Conservation (phyloP, 2,329 filamentous ascomycete genomes). For the Zalaria sp. region DNA sequence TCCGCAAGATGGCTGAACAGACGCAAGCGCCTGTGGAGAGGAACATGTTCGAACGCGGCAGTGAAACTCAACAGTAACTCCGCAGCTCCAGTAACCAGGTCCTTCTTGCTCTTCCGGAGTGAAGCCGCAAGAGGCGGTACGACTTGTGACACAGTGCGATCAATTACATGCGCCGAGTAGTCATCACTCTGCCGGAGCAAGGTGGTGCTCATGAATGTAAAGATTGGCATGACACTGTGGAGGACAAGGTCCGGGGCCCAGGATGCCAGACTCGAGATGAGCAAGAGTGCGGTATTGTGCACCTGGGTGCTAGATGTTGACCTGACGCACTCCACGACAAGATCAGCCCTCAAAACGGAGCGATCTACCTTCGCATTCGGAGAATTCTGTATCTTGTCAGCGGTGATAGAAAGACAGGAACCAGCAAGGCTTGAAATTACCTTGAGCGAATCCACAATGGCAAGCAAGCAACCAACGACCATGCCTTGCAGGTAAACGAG, state of each 20-base stretch:
- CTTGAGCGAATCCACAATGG: constrained; percentile 70
- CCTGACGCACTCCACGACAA: constrained; percentile 88
- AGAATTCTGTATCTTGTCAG: constrained; percentile 1
- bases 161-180: constrained; percentile 91
- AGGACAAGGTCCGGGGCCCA: constrained; percentile 83
- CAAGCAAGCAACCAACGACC: constrained; percentile 65
- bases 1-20: constrained; percentile 76
- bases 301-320: constrained; percentile 85
- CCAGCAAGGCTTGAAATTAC: constrained; percentile 4
- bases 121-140: constrained; percentile 83
- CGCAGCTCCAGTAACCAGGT: constrained; percentile 67
- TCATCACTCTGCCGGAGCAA: constrained; percentile 88
- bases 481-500: constrained; percentile 82
- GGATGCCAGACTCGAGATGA: constrained; percentile 75
- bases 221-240: constrained; percentile 97
- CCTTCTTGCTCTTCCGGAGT: constrained; percentile 62
- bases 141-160: constrained; percentile 83
- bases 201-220: constrained; percentile 93
- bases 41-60: constrained; percentile 91
- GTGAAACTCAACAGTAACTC: constrained; percentile 93
- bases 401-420: not conserved
- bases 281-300: constrained; percentile 76
- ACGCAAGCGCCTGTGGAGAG: constrained; percentile 65
- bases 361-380: constrained; percentile 46
- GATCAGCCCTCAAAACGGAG: constrained; percentile 69